Base-by-base conservation (phyloP, 1,284 basidiomycete species). In the Naganishia sp. region DNA sequence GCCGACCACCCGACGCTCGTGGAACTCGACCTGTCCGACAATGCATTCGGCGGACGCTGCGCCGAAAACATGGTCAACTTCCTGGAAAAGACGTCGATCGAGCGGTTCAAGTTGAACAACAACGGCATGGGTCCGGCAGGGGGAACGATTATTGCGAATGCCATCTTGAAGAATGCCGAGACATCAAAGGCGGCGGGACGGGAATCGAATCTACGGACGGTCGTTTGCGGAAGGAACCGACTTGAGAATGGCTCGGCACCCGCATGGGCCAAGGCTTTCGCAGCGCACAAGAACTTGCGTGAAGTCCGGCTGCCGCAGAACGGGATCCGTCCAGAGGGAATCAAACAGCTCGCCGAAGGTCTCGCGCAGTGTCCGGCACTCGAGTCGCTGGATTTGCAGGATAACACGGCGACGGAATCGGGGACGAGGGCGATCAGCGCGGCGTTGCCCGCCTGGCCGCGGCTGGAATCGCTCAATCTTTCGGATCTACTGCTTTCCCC, bases 221-320 rank as follows among this genome's bases (percentile, higher is more conserved):
- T 99, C 72, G 88, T 96, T 70, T 98, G 96, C 78, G 94, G 96
- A 17, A 86, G 94, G 64, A 98, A 98, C 79, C 85, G 96, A 32
- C 84, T 98, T 58, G 94, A 99, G 82, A 89, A 96, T 75, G 94
- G 92, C 47, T 90, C 88, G 1, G 91, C 95, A 0, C 72, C 82
- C 0, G 83, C 84, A 7, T 98, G 93, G 90, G 92, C 92, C 1
- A 84, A 87, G 54, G 94, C 94, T 1, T 96, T 95, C 72, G 87
- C 86, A 7, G 90, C 87, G 45, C 94, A 97, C 75, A 87, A 86
- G 5, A 86, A 85, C 11, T 84, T 99, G 28, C 82, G 83, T 56
- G 92, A 97, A 74, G 89, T 99, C 43, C 85, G 90, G 71, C 89
- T 99, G 88, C 91, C 90, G 46, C 94, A 99, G 82, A 98, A 99